Base-by-base conservation (phyloP, 768 basidiomycete species). In the Lentinula sp. region DNA sequence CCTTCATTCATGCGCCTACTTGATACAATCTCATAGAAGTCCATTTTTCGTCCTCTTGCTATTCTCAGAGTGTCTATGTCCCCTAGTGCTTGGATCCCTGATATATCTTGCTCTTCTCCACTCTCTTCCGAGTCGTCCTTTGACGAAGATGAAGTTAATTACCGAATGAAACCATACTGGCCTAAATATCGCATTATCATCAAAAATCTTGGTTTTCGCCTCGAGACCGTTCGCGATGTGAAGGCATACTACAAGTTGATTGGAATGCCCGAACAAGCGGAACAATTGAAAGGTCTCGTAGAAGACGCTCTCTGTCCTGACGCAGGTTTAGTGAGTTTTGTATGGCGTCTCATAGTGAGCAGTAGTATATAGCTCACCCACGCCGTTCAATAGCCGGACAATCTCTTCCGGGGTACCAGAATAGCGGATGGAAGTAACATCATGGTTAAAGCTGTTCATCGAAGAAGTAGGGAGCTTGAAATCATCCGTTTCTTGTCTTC, bases 201-300 rank as follows among this genome's bases (percentile, higher is more conserved):
- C 51, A 71, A 77, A 48, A 60, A 69, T 60, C 77, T 78, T 48
- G 89, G 87, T 4, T 84, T 84, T 66, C 81, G 76, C 39, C 81
- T 91, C 1, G 87, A 91, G 64, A 91, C 88, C 31, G 81, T 83
- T 45, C 76, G 78, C 53, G 88, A 89, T 65, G 89, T 86, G 31
- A 84, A 80, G 69, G 76, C 78, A 16, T 81, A 79, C 64, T 89
- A 89, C 66, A 75, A 61, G 5, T 65, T 56, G 3, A 45, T 37
- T 23, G 42, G 50, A 15, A 34, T 16, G 31, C 48, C 59, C 28
- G 16, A 18, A 34, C n/a, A 16, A 15, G 39, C 35, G 11, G 59
- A 42, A 37, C 57, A 68, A 40, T 74, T 70, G 53, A 65, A 69
- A 21, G 67, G 66, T n/a, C 64, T 65, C 56, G 79, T 81, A 66